These are phyloP conservation scores for Cyberlindnera sargentensis DNA, from an alignment of 805 yeast genomes.

Conservation along the genomic window DNA sequence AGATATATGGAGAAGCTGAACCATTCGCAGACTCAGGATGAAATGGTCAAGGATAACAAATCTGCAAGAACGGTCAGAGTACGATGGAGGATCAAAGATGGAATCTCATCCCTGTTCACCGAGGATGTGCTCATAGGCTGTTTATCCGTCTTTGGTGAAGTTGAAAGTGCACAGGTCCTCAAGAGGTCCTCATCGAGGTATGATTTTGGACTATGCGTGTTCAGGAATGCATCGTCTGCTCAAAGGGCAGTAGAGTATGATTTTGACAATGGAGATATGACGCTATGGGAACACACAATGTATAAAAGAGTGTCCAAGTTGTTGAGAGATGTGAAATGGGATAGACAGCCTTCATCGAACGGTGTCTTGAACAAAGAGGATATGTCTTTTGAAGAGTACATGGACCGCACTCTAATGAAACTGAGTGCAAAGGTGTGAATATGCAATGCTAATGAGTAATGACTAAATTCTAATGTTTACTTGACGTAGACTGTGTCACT, in stretches of 20 bases:
- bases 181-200: constrained; percentile 12
- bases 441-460: neutral
- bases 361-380: constrained; percentile 4
- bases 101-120: constrained; percentile 16
- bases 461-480: neutral
- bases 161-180: constrained; percentile 9
- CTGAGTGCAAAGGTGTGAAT: neutral
- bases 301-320: constrained; percentile 18
- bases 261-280: constrained; percentile 4
- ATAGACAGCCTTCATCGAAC: neutral
- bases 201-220: constrained; percentile 14
- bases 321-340: constrained; percentile 17
- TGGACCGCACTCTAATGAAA: constrained; percentile 8
- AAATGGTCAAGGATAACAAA: neutral
- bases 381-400: constrained; percentile 14
- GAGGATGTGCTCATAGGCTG: constrained; percentile 18
- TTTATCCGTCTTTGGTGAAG: constrained; percentile 19
- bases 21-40: neutral
- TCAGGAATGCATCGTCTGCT: constrained; percentile 6
- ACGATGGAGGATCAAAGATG: constrained; percentile 19
- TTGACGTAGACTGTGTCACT: neutral
- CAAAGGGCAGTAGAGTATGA: constrained; percentile 11
- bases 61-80: constrained; percentile 12
- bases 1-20: constrained; percentile 6
- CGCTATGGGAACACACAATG: constrained; percentile 17